A percentile compares a stretch with the other conserved stretches of the same genome.
These are phyloP conservation scores for Ehretia macrophylla DNA, from an alignment of 257 asterid genomes.

Conservation along the genomic window DNA sequence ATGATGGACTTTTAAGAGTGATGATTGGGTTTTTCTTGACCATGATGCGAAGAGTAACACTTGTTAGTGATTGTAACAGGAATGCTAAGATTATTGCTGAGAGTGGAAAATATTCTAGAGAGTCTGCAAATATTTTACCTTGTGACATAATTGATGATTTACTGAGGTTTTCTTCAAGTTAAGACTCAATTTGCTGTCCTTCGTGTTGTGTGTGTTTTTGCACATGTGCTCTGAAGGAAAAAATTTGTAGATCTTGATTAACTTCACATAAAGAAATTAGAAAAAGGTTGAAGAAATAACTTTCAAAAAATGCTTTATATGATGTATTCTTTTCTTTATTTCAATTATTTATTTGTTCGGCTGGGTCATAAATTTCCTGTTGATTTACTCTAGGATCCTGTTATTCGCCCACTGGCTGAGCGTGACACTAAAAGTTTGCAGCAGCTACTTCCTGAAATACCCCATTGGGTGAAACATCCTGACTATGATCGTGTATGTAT, in stretches of 20 bases:
- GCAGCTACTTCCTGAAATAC: conserved; percentile 77
- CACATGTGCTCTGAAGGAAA: too few species aligned
- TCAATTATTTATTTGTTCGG: background rate
- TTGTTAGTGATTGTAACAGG: too few species aligned
- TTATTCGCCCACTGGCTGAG: conserved; percentile 75
- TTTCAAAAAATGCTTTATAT: background rate
- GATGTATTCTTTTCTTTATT: background rate
- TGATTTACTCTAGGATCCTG: conserved; percentile 66
- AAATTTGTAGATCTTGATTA: background rate
- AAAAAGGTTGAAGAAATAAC: background rate
- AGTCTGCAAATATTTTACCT: too few species aligned
- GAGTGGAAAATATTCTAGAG: too few species aligned
- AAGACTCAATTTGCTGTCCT: too few species aligned
- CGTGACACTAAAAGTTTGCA: conserved; percentile 61
- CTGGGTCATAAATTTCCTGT: conserved; percentile 8
- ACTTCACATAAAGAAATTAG: background rate
- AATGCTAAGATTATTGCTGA: too few species aligned
- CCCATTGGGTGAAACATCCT: conserved; percentile 88
- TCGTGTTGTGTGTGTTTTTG: too few species aligned
- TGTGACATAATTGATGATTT: too few species aligned
- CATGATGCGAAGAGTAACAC: too few species aligned
- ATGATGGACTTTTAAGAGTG: too few species aligned
- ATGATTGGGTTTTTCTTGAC: too few species aligned
- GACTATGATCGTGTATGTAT: conserved; percentile 91
- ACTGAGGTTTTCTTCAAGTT: too few species aligned